phyloP scores from a whole-genome alignment of 2,329 filamentous ascomycete genomes.

The Neopestalotiopsis sp. region DNA sequence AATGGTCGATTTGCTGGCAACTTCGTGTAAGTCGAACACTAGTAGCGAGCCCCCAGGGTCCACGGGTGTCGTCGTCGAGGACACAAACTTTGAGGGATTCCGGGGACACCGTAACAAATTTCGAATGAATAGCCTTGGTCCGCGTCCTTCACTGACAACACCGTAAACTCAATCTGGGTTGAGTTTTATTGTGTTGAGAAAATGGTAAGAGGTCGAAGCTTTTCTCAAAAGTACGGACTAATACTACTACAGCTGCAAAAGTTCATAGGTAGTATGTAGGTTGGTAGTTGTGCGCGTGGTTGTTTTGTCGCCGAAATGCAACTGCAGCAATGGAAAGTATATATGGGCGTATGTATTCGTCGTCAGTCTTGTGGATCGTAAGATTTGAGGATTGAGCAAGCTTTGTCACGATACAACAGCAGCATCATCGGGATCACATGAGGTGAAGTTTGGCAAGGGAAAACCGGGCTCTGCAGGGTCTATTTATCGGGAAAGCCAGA shows the following conservation, averaged over 20 bases:
- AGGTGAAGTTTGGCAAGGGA: background rate
- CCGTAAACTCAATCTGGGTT: background rate
- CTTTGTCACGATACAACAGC: background rate
- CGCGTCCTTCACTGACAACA: background rate
- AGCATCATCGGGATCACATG: background rate
- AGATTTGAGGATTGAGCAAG: background rate
- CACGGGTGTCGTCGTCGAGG: background rate
- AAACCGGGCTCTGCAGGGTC: background rate
- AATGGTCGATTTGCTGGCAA: background rate
- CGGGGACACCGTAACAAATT: background rate
- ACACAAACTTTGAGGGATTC: background rate
- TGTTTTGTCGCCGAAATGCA: background rate
- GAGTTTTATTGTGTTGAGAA: background rate
- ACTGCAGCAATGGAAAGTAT: too few relatives aligned
- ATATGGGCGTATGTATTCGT: too few relatives aligned
- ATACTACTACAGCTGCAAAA: too few relatives aligned
- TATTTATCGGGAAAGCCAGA: constrained; percentile 6
- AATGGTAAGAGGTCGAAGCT: background rate
- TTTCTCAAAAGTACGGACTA: too few relatives aligned
- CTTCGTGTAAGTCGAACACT: background rate
- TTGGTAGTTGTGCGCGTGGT: background rate
- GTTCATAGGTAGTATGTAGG: background rate
- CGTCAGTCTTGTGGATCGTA: background rate
- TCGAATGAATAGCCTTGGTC: background rate
- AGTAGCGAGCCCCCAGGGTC: background rate